Conservation (phyloP, 257 asterid genomes). For the Penstemon barbatus region DNA sequence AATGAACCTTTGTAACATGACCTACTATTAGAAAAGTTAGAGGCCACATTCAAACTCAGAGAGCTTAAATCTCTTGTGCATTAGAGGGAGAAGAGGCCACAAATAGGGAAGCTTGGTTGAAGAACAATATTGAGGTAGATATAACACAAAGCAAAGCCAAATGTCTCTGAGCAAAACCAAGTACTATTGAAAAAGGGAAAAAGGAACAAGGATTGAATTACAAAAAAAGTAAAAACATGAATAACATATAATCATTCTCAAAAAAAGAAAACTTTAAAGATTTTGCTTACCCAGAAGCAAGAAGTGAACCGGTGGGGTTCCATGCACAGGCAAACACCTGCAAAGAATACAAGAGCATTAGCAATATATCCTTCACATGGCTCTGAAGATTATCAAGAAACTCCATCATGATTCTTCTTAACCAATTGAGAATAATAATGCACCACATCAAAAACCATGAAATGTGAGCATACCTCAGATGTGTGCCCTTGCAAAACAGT, state of each 20-base stretch:
- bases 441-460: slow-evolving; percentile 1
- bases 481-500: slow-evolving; percentile 90
- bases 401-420: slow-evolving; percentile 7
- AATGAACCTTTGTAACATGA: not conserved
- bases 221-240: not conserved
- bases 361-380: slow-evolving; percentile 21
- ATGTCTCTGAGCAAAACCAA: slow-evolving; percentile 3
- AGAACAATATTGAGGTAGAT: slow-evolving; percentile 8
- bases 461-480: slow-evolving; percentile 71
- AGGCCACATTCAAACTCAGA: slow-evolving; percentile 10
- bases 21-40: not conserved
- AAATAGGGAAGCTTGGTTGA: slow-evolving; percentile 3
- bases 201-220: not conserved
- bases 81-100: slow-evolving; percentile 2
- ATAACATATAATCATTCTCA: slow-evolving; percentile 6
- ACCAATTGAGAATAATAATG: not conserved
- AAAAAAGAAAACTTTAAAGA: slow-evolving; percentile 17
- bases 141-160: not conserved
- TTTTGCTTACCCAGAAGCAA: slow-evolving; percentile 91
- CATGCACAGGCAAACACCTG: slow-evolving; percentile 99
- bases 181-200: not conserved
- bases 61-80: not conserved
- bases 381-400: slow-evolving; percentile 15
- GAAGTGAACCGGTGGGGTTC: slow-evolving; percentile 91
- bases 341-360: slow-evolving; percentile 32